Percentiles rank a stretch among this genome's conserved stretches.
Conservation (phyloP, 257 asterid genomes). For the Cruciata laevipes region DNA sequence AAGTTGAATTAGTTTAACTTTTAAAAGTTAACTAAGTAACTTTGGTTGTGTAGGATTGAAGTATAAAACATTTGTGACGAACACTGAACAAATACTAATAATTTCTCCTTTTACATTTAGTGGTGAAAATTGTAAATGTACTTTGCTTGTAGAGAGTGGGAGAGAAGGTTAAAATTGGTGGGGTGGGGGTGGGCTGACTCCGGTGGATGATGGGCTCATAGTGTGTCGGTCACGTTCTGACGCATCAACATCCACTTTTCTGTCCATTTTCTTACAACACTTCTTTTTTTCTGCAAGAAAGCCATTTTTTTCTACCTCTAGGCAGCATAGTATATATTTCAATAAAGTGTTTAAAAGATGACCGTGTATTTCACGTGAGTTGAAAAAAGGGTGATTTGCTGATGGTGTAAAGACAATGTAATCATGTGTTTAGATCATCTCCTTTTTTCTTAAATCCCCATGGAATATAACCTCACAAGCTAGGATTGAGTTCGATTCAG, state of each 20-base stretch:
- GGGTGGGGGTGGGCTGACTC: neutral
- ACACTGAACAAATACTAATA: too few species aligned
- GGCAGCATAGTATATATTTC: neutral
- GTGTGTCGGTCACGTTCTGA: conserved; percentile 1
- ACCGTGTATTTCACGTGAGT: neutral
- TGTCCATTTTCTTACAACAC: neutral
- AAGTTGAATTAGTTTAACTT: too few species aligned
- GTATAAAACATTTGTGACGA: too few species aligned
- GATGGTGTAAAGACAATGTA: neutral
- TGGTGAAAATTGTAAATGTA: neutral
- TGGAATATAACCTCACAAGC: too few species aligned
- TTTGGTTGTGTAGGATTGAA: too few species aligned
- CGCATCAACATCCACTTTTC: neutral
- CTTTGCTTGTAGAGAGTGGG: neutral
- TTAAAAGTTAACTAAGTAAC: too few species aligned
- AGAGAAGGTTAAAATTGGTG: neutral
- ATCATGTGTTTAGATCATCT: neutral
- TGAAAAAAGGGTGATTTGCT: neutral
- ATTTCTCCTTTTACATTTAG: too few species aligned
- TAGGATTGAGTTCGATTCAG: too few species aligned
- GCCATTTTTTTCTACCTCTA: neutral
- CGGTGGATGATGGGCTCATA: neutral
- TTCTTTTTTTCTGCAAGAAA: neutral
- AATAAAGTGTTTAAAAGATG: neutral
- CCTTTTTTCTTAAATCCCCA: neutral